A percentile compares a stretch with the other conserved stretches of the same genome.
Conservation (phyloP, 352 stramenopile species). For the Globisporangium rhizosaccharum region DNA sequence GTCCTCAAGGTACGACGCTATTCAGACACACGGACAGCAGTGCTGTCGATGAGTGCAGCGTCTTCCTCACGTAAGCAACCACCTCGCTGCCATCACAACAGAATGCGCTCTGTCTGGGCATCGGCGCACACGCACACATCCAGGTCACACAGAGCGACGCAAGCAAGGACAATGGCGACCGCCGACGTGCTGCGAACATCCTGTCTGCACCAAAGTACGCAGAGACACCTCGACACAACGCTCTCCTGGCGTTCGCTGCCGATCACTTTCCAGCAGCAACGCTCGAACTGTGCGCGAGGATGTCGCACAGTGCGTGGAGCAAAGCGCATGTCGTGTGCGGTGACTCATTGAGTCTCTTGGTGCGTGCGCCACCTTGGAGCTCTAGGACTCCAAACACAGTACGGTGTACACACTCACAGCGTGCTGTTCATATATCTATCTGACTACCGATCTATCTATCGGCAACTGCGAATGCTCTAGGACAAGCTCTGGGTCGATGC, state of each 20-base stretch:
- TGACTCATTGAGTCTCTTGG: conserved; percentile 9
- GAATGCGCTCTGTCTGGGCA: conserved; percentile 18
- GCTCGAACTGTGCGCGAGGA: not conserved
- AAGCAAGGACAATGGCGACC: not conserved
- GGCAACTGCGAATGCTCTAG: conserved; percentile 1
- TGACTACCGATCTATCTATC: too few species aligned
- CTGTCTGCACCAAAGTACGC: conserved; percentile 5
- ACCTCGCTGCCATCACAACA: not conserved
- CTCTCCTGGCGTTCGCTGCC: conserved; percentile 3
- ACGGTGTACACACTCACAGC: not conserved
- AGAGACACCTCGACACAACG: not conserved
- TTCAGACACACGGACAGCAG: not conserved
- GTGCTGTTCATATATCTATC: not conserved
- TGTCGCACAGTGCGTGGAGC: conserved; percentile 8
- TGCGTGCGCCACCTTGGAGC: not conserved
- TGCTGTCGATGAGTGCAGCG: not conserved
- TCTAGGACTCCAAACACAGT: not conserved
- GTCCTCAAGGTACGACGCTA: conserved; percentile 16
- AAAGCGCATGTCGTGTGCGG: conserved; percentile 5
- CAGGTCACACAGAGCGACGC: conserved; percentile 2
- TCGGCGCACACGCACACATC: conserved; percentile 11
- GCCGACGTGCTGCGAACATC: conserved; percentile 1
- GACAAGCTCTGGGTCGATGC: conserved; percentile 17
- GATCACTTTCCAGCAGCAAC: not conserved
- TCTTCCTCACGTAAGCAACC: not conserved